Evolutionary conservation across 305 asterid species (phyloP), one percentile per base, ranked within the genome.

Genomic region (Fraxinus albicans): DNA sequence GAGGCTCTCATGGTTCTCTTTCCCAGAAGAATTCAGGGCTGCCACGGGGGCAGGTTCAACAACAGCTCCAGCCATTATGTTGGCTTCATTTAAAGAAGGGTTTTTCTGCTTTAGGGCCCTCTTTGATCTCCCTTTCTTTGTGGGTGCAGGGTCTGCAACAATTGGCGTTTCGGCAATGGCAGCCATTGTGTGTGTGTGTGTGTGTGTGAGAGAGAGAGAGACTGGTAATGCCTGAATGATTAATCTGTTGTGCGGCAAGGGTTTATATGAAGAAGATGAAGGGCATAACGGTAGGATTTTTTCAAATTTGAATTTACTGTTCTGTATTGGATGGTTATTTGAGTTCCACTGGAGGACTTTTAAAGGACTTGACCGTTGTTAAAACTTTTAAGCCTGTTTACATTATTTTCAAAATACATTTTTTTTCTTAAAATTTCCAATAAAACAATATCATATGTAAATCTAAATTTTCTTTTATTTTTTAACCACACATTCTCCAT

Each of bases 1-100:
- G 19, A 88, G 89, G 89, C 88, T 86, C 82, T 74, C 90, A 15
- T 77, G 88, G 78, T 94, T 91, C 91, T 91, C 97, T 60, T 92
- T 94, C 15, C 83, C 92, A 60, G 88, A 82, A 0, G 87, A 77
- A 10, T 60, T 84, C 8, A 82, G 80, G 6, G 75, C 83, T 19
- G 83, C 86, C 6, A 81, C 85, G 4, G 88, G 89, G 19, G 91
- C 84, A 10, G 92, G 29, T 25, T 81, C 88, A 19, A 88, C 4
- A 50, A 83, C 83, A 50, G 85, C 72, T 81, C 90, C 97, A 78
- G 95, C 93, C 21, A 83, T 9, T n/a, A 92, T 90, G 88, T 94
- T 95, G 85, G 94, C 90, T 81, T 89, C 97, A 15, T 80, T 91
- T 0, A 89, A 12, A 23, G 98, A 86, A 42, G 86, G 78, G 36